Base-by-base conservation (phyloP, 345 rosid genomes). In the Clarkia xantiana region DNA sequence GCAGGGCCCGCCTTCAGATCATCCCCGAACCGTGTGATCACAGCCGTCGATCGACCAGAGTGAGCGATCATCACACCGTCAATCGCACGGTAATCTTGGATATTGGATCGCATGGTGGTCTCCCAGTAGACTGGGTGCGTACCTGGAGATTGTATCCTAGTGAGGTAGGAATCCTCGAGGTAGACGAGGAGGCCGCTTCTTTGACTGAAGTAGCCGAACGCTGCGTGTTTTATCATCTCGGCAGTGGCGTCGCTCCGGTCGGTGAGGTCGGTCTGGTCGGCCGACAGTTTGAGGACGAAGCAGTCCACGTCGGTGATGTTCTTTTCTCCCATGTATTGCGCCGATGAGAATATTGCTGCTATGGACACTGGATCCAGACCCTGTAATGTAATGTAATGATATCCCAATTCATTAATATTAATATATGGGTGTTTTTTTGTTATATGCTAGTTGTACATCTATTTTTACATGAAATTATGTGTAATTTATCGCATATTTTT, bases 201-300 rank as follows among this genome's bases (percentile, higher is more conserved):
- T 47, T 91, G 98, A 75, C 98, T 79, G 73, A 91, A 91, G 76
- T 86, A 86, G 42, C 98, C 96, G 9, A 72, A 84, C 1, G 75
- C 73, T 1, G 73, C 77, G 42, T 91, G 98, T 70, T 86, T 91
- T 72, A 91, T 91, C 83, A 78, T 86, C 72, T 91, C 98, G 0
- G 98, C 98, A 0, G 89, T 71, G 56, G 71, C 76, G 52, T 91
- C 98, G 17, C 96, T 80, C 22, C 98, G 71, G 25, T 72, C 73
- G 4, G 80, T 63, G 39, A 91, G 55, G 61, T 86, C 96, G 0
- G 54, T 53, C 72, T 83, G 94, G 49, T 84, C 82, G 2, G 96
- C 84, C 11, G 94, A 71, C 34, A 91, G 42, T 58, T 81, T 91
- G 52, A 91, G 71, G 0, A 86, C 80, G 56, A 91, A 91, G 60